Evolutionary conservation across 495 filamentous ascomycete genomes (phyloP).

Genomic region (Lepraria neglecta): DNA sequence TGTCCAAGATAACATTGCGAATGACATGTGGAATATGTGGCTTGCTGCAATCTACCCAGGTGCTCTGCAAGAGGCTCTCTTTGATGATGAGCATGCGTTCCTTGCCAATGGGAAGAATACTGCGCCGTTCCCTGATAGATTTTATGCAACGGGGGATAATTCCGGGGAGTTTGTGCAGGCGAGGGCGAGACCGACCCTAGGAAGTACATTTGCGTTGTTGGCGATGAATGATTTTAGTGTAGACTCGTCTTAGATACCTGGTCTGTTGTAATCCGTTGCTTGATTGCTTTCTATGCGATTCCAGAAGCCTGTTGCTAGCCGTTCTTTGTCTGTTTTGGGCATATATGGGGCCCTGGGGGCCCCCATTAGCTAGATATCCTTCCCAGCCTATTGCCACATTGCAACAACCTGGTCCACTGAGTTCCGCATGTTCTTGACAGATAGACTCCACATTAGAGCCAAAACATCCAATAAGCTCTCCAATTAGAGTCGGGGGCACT

Average conservation of each 20-base stretch:
- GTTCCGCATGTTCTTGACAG: too few relatives aligned
- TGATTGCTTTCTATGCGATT: too few relatives aligned
- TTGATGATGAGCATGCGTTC: conserved; percentile 37
- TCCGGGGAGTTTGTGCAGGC: conserved; percentile 37
- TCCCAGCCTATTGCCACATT: too few relatives aligned
- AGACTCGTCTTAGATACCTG: not conserved
- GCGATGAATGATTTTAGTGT: conserved; percentile 29
- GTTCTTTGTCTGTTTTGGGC: too few relatives aligned
- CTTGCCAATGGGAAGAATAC: conserved; percentile 45
- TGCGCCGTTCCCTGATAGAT: conserved; percentile 46
- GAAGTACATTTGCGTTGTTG: conserved; percentile 50
- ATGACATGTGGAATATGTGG: conserved; percentile 47
- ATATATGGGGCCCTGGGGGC: too few relatives aligned
- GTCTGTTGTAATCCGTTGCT: too few relatives aligned
- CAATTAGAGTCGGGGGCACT: too few relatives aligned
- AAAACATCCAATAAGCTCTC: too few relatives aligned
- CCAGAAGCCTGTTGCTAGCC: too few relatives aligned
- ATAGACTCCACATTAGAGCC: too few relatives aligned
- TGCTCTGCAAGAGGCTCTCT: conserved; percentile 26
- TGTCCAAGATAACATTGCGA: conserved; percentile 27
- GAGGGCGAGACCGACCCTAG: conserved; percentile 50
- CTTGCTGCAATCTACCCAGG: conserved; percentile 33
- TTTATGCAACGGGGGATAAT: conserved; percentile 37
- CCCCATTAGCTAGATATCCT: too few relatives aligned
- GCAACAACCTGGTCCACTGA: too few relatives aligned